phyloP scores from a whole-genome alignment of 2,329 filamentous ascomycete species.

The Fusarium coicis region DNA sequence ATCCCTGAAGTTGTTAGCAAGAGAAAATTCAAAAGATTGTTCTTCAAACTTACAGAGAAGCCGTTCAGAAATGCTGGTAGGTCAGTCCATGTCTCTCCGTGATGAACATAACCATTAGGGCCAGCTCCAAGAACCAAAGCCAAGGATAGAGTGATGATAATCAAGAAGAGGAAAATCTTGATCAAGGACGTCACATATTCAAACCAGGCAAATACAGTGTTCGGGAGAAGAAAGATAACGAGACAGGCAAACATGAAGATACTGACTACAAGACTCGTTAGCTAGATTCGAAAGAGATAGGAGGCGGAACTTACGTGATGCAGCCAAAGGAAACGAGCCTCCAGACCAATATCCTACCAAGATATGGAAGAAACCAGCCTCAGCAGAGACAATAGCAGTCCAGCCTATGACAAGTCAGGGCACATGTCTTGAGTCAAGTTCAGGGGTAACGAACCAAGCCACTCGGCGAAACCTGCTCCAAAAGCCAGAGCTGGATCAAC shows the following conservation, averaged over 20 bases:
- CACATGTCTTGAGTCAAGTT: neutral
- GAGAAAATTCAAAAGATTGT: rapidly evolving
- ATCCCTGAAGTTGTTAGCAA: slow-evolving; percentile 10
- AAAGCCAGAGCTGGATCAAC: slow-evolving; percentile 37
- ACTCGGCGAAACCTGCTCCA: slow-evolving; percentile 37
- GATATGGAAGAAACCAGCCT: slow-evolving; percentile 28
- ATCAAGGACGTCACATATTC: slow-evolving; percentile 32
- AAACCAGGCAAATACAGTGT: slow-evolving; percentile 30
- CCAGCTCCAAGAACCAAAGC: slow-evolving; percentile 25
- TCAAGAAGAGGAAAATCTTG: slow-evolving; percentile 31
- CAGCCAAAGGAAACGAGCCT: slow-evolving; percentile 20
- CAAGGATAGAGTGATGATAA: slow-evolving; percentile 25
- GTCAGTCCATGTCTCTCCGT: slow-evolving; percentile 21
- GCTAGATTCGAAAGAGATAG: neutral
- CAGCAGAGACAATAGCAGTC: slow-evolving; percentile 30
- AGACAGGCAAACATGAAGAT: slow-evolving; percentile 24
- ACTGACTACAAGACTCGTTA: neutral
- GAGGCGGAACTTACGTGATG: neutral
- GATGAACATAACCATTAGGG: slow-evolving; percentile 4
- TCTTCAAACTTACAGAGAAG: slow-evolving; percentile 10
- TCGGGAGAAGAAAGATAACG: slow-evolving; percentile 29
- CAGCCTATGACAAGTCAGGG: slow-evolving; percentile 9
- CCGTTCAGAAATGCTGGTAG: slow-evolving; percentile 21
- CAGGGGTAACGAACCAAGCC: slow-evolving; percentile 14
- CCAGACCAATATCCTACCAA: slow-evolving; percentile 23